Percentiles rank a stretch among this genome's conserved stretches.
Evolutionary conservation across 257 asterid genomes (phyloP).

Genomic region (Solanum appendiculatum): DNA sequence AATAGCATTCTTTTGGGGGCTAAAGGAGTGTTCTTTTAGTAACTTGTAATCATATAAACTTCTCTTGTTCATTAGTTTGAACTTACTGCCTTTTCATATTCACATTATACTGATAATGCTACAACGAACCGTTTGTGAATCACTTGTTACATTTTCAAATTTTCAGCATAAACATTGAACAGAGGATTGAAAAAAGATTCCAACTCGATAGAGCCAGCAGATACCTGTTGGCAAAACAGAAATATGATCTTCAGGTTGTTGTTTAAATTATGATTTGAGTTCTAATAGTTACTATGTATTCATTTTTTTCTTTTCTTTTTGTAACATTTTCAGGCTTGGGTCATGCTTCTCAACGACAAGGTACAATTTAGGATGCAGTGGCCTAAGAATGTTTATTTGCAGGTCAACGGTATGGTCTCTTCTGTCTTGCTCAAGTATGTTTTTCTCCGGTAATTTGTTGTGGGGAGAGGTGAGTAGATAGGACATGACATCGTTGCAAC

Average conservation of each 20-base stretch:
- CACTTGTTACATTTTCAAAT: not conserved
- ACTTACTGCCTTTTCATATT: not conserved
- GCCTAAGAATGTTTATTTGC: slow-evolving; percentile 80
- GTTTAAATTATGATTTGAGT: not conserved
- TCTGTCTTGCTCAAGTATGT: not conserved
- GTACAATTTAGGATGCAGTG: slow-evolving; percentile 89
- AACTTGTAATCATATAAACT: not conserved
- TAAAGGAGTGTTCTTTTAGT: too few relatives aligned
- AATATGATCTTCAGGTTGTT: slow-evolving; percentile 76
- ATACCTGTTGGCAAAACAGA: slow-evolving; percentile 72
- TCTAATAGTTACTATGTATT: not conserved
- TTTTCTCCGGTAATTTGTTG: not conserved
- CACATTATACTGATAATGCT: not conserved
- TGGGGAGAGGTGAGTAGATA: not conserved
- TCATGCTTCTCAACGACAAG: slow-evolving; percentile 89
- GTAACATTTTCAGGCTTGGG: slow-evolving; percentile 56
- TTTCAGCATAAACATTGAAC: slow-evolving; percentile 62
- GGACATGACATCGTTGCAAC: not conserved
- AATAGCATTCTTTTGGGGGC: too few relatives aligned
- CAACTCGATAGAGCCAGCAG: slow-evolving; percentile 66
- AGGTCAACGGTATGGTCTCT: slow-evolving; percentile 63
- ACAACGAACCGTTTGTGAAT: not conserved
- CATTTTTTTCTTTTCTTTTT: not conserved
- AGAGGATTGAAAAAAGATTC: slow-evolving; percentile 71
- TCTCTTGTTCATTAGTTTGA: not conserved